These are phyloP conservation scores for Vicia faba DNA, from an alignment of 306 rosid species.

Conservation along the genomic window DNA sequence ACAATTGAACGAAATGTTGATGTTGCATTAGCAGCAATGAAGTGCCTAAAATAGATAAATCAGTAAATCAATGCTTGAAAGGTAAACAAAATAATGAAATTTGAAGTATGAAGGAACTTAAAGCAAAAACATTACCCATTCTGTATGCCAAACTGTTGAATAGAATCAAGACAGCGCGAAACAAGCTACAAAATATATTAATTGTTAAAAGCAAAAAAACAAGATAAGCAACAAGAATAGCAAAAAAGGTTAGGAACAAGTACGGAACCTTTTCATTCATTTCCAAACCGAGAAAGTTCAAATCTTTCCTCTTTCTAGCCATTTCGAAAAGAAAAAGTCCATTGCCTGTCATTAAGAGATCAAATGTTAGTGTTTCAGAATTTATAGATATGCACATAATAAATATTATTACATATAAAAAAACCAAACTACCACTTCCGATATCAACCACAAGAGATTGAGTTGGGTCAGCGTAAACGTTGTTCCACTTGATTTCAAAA, in stretches of 20 bases:
- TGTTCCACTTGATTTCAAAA: conserved; percentile 71
- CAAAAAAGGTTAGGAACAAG: not conserved
- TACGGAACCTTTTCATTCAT: conserved; percentile 75
- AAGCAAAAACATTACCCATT: conserved; percentile 66
- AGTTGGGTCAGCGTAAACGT: conserved; percentile 54
- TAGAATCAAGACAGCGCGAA: conserved; percentile 62
- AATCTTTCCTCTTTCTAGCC: conserved; percentile 71
- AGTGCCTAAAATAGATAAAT: conserved; percentile 53
- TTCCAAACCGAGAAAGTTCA: conserved; percentile 92
- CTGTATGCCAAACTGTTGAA: conserved; percentile 43
- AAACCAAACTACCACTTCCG: conserved; percentile 75
- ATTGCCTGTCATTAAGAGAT: conserved; percentile 64
- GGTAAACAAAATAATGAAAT: conserved; percentile 30
- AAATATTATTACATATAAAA: conserved; percentile 10
- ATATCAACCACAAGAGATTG: conserved; percentile 86
- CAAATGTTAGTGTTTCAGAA: conserved; percentile 28
- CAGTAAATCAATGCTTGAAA: conserved; percentile 30
- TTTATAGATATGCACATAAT: not conserved
- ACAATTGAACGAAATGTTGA: conserved; percentile 77
- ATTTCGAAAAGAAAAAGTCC: conserved; percentile 82
- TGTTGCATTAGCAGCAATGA: conserved; percentile 82
- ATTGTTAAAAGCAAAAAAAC: not conserved
- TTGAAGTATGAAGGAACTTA: too few species aligned
- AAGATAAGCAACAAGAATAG: not conserved
- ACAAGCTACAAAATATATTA: conserved; percentile 68